Base-by-base conservation (phyloP, 306 rosid genomes). In the Cicer bijugum region DNA sequence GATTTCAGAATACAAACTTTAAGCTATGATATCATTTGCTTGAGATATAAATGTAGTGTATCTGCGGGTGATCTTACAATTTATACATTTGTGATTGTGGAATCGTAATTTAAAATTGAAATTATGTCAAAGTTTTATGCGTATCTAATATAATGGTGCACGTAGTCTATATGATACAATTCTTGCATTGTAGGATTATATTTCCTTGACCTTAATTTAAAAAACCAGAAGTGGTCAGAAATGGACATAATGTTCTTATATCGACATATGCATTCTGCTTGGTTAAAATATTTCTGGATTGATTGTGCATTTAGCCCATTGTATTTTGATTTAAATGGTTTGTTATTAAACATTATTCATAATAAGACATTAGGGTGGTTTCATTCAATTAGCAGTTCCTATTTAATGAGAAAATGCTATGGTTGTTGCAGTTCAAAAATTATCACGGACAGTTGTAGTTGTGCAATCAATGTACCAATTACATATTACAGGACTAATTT, bases 381-480 rank as follows among this genome's bases (percentile, higher is more conserved):
- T 17, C 60, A 17, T 17, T 53, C 12, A 23, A 52, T 52, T 52
- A 52, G 28, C 58, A 52, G 58, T 28, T 23, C 28, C 23, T 52
- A 52, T 9, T 15, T 15, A 16, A 15, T 51, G 9, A 14, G 10
- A 51, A 1, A 51, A 51, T 19, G 9, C 9, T 51, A 14, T 15
- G 57, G 20, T 16, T 51, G 19, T 51, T 51, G 57, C 5, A 15
- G 52, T 17, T 7, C 69, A 44, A 33, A 35, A 44, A 17, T 11
- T 58, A 50, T 57, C 67, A 15, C 47, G 11, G 19, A 44, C 46
- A 19, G 14, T 67, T 75, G 35, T 53, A 40, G 35, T 63, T 53
- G 72, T 75, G 51, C 67, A 75, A n/a, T 75, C 67, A 66, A 76
- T 67, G 48, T 56, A 43, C 58, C 20, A 51, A 64, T 76, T 44